Base-by-base conservation (phyloP, 208 protist genomes). In the Leishmania arabica region DNA sequence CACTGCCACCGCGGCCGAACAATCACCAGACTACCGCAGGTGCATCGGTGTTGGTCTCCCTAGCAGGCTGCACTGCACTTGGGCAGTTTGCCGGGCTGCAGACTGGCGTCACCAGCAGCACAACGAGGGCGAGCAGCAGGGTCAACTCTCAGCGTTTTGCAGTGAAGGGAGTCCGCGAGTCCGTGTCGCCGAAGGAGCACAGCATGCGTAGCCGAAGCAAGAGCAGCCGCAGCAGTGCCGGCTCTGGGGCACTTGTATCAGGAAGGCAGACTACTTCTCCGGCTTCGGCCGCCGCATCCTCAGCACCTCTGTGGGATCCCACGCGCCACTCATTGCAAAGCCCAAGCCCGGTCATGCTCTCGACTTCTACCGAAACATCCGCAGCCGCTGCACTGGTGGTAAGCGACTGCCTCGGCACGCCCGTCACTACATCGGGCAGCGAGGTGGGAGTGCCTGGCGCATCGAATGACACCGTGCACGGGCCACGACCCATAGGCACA, bases 141-240 rank as follows among this genome's bases (percentile, higher is more conserved):
- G 42, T 31, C 51, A 34, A 53, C 65, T 86, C 82, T 60, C 62
- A 74, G 45, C 82, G 82, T 24, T 86, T 86, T 72, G 82, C 72
- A 34, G 64, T 86, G 40, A 78, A n/a, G n/a, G 74, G 47, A 37
- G 45, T 34, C 2, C 42, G 47, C 47, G n/a, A 45, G 21, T 51
- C 40, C 15, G 1, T 17, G 7, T 34, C 42, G 7, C 62, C 53
- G 3, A 66, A 40, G 42, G 56, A 72, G 42, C 42, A 49, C 72
- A 19, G 42, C 54, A 27, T 13, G 15, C 31, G 13, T 64, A 75
- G 34, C 9, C 62, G 15, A 27, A 54, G 68, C 65, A 76, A 27
- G 31, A 64, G 74, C 49, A 47, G 65, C 37, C 42, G 62, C 79
- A 79, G 71, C 49, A 56, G 54, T 37, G 31, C 15, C 37, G 15